These are phyloP conservation scores for Digitaria exilis DNA, from an alignment of 202 grass and related monocot genomes.

Conservation along the genomic window DNA sequence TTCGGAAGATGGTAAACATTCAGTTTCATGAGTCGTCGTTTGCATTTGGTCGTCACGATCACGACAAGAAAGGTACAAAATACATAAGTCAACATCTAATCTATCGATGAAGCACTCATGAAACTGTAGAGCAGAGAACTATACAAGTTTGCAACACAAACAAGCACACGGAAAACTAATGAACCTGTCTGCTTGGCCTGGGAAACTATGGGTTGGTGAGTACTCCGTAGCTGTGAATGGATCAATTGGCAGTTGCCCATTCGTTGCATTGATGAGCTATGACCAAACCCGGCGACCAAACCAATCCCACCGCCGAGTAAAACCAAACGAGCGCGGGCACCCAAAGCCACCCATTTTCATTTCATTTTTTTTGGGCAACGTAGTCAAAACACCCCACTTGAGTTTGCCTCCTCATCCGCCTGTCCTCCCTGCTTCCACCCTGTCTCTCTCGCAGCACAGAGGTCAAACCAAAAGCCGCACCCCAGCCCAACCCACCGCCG, in stretches of 20 bases:
- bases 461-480: constrained; percentile 63
- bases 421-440: not conserved
- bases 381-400: constrained; percentile 37
- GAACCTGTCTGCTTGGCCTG: not conserved
- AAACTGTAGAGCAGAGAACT: no score
- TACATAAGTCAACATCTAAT: no score
- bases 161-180: not conserved
- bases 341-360: not conserved
- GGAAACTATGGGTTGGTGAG: not conserved
- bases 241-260: constrained; percentile 2
- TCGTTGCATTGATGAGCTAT: constrained; percentile 26
- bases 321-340: not conserved
- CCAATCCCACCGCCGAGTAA: not conserved
- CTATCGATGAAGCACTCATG: no score
- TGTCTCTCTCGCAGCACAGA: constrained; percentile 38
- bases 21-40: no score
- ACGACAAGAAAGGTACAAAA: no score
- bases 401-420: not conserved
- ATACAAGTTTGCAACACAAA: not conserved
- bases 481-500: constrained; percentile 22
- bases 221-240: not conserved
- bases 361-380: not conserved
- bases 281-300: constrained; percentile 32
- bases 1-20: no score
- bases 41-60: no score